These are phyloP conservation scores for Zychaea mexicana DNA, from an alignment of 371 early-diverging fungal genomes.

Conservation along the genomic window DNA sequence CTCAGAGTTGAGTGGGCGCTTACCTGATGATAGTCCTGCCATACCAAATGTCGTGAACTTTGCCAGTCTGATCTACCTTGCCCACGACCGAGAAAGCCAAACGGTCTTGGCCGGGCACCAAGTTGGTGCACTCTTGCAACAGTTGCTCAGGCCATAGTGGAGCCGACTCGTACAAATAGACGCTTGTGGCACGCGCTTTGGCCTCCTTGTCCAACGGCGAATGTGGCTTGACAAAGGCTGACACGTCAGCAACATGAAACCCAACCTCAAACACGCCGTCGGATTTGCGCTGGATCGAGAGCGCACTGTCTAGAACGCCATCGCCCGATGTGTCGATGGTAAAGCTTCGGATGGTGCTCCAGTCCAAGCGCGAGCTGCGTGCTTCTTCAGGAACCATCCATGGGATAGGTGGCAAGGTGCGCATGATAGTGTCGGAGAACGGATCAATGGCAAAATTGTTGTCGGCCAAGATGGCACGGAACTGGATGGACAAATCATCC, in stretches of 20 bases:
- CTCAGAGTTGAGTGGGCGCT: too few relatives aligned
- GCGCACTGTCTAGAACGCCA: constrained; percentile 88
- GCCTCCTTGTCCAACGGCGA: constrained; percentile 93
- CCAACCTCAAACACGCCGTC: constrained; percentile 81
- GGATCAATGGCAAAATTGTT: constrained; percentile 51
- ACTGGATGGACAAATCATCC: constrained; percentile 66
- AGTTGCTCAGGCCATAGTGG: constrained; percentile 95
- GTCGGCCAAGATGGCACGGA: constrained; percentile 70
- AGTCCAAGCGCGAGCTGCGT: constrained; percentile 62
- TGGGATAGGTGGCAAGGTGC: constrained; percentile 58
- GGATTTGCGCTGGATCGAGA: constrained; percentile 63
- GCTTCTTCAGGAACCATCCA: constrained; percentile 69
- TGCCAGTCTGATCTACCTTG: constrained; percentile 70
- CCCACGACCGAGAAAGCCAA: constrained; percentile 90
- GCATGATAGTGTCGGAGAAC: constrained; percentile 60
- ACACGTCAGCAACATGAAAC: constrained; percentile 98
- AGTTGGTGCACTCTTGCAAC: constrained; percentile 63
- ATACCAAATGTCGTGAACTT: constrained; percentile 62
- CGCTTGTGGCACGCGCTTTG: constrained; percentile 82
- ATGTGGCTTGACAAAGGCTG: constrained; percentile 89
- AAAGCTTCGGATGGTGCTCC: constrained; percentile 70
- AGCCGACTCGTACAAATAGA: constrained; percentile 88
- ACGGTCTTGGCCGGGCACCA: constrained; percentile 30
- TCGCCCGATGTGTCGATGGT: constrained; percentile 84
- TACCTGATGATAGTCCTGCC: constrained; percentile 82